These are phyloP conservation scores for Botryosphaeria dothidea DNA, from an alignment of 2,329 filamentous ascomycete genomes.

Conservation along the genomic window DNA sequence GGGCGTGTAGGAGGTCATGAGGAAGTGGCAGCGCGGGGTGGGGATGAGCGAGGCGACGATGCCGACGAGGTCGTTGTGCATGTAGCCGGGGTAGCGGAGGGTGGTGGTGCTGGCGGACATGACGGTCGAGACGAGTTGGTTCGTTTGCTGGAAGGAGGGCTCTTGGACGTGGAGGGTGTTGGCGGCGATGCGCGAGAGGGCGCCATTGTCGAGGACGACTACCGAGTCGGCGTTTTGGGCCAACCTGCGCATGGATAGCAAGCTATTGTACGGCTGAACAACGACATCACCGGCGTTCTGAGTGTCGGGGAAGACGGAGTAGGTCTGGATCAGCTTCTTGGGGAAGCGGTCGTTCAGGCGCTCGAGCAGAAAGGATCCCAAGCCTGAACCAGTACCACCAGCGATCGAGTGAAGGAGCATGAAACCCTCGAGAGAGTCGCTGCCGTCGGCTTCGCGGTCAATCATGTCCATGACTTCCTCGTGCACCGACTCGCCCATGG, in stretches of 20 bases:
- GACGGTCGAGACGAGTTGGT: slow-evolving; percentile 94
- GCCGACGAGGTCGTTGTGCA: slow-evolving; percentile 98
- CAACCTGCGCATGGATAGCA: slow-evolving; percentile 85
- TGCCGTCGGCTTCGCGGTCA: slow-evolving; percentile 95
- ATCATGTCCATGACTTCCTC: slow-evolving; percentile 99
- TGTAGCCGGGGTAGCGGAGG: slow-evolving; percentile 94
- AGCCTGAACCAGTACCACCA: slow-evolving; percentile 91
- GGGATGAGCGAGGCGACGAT: slow-evolving; percentile 95
- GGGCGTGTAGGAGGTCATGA: slow-evolving; percentile 97
- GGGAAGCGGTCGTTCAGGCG: slow-evolving; percentile 95
- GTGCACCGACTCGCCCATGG: slow-evolving; percentile 85
- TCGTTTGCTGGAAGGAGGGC: slow-evolving; percentile 95
- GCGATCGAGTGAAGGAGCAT: slow-evolving; percentile 99
- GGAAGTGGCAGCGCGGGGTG: slow-evolving; percentile 94
- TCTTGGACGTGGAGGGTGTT: slow-evolving; percentile 93
- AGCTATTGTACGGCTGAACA: slow-evolving; percentile 96
- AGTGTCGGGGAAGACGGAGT: slow-evolving; percentile 96
- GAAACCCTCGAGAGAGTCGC: slow-evolving; percentile 96
- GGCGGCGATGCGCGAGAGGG: slow-evolving; percentile 87
- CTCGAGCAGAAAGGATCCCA: slow-evolving; percentile 93
- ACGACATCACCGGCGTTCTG: slow-evolving; percentile 86
- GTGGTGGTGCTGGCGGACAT: slow-evolving; percentile 99
- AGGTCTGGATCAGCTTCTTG: slow-evolving; percentile 98
- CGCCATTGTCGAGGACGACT: slow-evolving; percentile 94
- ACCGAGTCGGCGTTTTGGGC: slow-evolving; percentile 98